phyloP scores from a whole-genome alignment of 2,329 filamentous ascomycete species.

The Malbranchea zuffiana region DNA sequence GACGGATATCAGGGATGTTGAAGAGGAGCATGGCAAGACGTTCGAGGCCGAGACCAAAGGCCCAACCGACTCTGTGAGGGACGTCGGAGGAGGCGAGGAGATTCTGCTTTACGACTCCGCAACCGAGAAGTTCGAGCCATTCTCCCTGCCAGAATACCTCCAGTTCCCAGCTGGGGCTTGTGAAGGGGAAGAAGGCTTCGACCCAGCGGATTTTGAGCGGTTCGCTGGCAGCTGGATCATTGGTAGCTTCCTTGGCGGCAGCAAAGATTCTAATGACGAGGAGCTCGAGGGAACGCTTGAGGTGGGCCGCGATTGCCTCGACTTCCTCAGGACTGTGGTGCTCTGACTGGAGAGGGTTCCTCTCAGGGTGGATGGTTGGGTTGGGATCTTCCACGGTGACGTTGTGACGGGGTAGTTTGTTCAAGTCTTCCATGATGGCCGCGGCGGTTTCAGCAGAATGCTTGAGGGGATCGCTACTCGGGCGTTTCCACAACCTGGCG shows the following conservation, averaged over 20 bases:
- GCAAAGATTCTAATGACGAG: constrained; percentile 86
- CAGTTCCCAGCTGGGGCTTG: constrained; percentile 87
- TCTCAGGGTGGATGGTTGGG: constrained; percentile 61
- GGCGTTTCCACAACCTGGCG: constrained; percentile 75
- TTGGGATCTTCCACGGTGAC: constrained; percentile 75
- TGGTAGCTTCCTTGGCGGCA: constrained; percentile 51
- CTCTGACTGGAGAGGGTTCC: constrained; percentile 68
- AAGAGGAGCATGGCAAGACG: constrained; percentile 96
- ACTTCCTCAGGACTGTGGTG: constrained; percentile 66
- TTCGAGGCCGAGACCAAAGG: constrained; percentile 88
- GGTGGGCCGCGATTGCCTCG: constrained; percentile 68
- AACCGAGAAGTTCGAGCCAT: constrained; percentile 95
- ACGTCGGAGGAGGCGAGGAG: constrained; percentile 68
- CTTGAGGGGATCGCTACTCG: constrained; percentile 23
- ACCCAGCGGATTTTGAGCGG: constrained; percentile 85
- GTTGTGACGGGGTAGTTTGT: constrained; percentile 58
- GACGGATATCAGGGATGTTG: constrained; percentile 86
- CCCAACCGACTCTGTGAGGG: constrained; percentile 73
- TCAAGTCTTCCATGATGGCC: constrained; percentile 59
- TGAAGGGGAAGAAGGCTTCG: constrained; percentile 96
- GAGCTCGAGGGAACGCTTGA: constrained; percentile 79
- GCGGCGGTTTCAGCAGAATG: constrained; percentile 38
- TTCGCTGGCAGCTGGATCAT: constrained; percentile 47
- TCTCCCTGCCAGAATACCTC: constrained; percentile 90
- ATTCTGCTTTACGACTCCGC: constrained; percentile 74